Evolutionary conservation across 305 asterid genomes (phyloP), one percentile per base, ranked within the genome.

Genomic region (Fraxinus paxiana): DNA sequence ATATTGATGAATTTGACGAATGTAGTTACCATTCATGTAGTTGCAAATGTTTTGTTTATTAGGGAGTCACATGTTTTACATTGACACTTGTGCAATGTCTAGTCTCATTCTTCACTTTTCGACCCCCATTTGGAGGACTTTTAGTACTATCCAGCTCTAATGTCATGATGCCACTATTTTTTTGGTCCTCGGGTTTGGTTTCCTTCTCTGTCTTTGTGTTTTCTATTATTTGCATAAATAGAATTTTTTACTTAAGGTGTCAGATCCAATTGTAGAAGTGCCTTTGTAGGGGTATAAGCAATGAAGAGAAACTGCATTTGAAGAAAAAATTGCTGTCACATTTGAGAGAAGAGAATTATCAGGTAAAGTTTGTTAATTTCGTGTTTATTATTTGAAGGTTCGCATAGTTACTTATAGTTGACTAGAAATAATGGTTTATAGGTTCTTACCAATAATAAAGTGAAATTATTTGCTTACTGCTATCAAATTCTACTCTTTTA

Each of bases 281-380:
- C 67, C 82, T 86, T 73, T 83, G 84, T 93, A 94, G 98, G 90
- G 95, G 97, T 46, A 86, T 94, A 59, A 88, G 95, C 92, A 89
- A 43, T 37, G 98, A 96, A 83, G 99, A 96, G 88, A 96, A 96
- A 90, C 51, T 83, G 81, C 92, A 96, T 88, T 86, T 96, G 86
- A 90, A 97, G 83, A 93, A 88, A 83, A 96, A 94, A 79, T 84
- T 96, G 83, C 83, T 92, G 88, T 87, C 95, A 70, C 97, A 96
- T 89, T 84, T 92, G 75, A 87, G 97, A 86, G 99, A 94, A 85
- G 98, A 96, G 88, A 92, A 96, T 86, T 89, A 88, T 77, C 93
- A 96, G 98, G 99, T 92, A 85, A 59, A 59, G 54, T 73, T 31
- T 24, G 37, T 80, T 81, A 73, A 28, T 35, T 77, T 79, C 61